These are phyloP conservation scores for Onygenales sp. DNA, from an alignment of 2,329 filamentous ascomycete genomes.

Conservation along the genomic window DNA sequence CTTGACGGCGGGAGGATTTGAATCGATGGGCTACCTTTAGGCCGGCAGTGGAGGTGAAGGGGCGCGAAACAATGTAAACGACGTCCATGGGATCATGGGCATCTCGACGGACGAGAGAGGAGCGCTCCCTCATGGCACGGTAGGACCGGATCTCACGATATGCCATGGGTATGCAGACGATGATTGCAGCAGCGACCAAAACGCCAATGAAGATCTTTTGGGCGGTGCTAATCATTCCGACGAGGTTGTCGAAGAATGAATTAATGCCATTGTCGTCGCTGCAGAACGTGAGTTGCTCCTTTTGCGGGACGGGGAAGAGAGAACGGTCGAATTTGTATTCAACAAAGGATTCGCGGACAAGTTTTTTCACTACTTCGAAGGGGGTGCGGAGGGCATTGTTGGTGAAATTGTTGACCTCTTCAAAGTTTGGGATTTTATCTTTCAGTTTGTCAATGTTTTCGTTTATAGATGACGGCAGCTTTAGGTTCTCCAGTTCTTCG, in stretches of 20 bases:
- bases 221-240: conserved; percentile 56
- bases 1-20: conserved; percentile 52
- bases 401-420: conserved; percentile 73
- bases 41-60: conserved; percentile 63
- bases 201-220: conserved; percentile 69
- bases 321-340: conserved; percentile 69
- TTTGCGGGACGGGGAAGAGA: conserved; percentile 72
- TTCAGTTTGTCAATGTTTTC: conserved; percentile 64
- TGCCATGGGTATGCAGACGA: conserved; percentile 69
- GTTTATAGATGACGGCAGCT: conserved; percentile 60
- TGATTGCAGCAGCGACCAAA: conserved; percentile 59
- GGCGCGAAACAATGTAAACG: conserved; percentile 76
- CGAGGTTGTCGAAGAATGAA: conserved; percentile 70
- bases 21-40: conserved; percentile 60
- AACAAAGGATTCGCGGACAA: conserved; percentile 62
- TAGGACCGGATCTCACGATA: conserved; percentile 72
- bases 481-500: conserved; percentile 57
- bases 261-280: conserved; percentile 73
- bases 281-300: conserved; percentile 78
- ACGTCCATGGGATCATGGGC: conserved; percentile 76
- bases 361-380: conserved; percentile 67
- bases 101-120: conserved; percentile 54
- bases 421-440: conserved; percentile 69
- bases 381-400: conserved; percentile 64
- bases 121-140: conserved; percentile 60